A percentile compares a stretch with the other conserved stretches of the same genome.
Evolutionary conservation across 2,329 filamentous ascomycete species (phyloP).

Genomic region (Aspergillus thermomutatus): DNA sequence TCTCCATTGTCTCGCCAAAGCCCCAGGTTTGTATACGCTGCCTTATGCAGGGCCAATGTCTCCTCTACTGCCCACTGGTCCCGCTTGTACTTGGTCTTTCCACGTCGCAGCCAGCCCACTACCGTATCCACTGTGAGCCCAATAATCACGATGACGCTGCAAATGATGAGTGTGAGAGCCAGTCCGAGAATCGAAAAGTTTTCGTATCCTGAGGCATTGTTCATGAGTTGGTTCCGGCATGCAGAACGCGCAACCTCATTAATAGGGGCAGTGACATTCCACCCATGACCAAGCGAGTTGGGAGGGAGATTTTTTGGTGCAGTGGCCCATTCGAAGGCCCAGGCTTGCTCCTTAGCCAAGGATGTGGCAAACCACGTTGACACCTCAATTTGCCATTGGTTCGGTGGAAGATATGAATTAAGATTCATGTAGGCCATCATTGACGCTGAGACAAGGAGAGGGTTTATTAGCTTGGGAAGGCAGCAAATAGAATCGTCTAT

Average conservation of each 20-base stretch:
- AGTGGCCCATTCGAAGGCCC: conserved; percentile 20
- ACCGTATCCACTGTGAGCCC: background rate
- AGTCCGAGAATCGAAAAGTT: background rate
- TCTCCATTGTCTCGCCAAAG: background rate
- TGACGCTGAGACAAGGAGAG: background rate
- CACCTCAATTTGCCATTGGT: conserved; percentile 37
- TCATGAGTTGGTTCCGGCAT: background rate
- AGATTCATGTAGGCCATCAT: background rate
- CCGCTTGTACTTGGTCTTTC: background rate
- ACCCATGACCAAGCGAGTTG: background rate
- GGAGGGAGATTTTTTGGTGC: background rate
- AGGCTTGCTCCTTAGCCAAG: conserved; percentile 28
- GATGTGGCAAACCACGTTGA: conserved; percentile 25
- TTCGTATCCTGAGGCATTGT: background rate
- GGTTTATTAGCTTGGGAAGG: background rate
- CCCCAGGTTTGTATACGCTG: background rate
- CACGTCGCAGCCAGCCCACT: background rate
- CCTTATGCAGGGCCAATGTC: background rate
- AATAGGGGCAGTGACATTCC: background rate
- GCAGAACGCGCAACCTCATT: background rate
- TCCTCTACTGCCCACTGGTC: background rate
- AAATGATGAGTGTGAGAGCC: background rate
- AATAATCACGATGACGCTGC: background rate
- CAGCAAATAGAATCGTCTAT: no score
- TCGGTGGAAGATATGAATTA: conserved; percentile 16